These are phyloP conservation scores for Hyphodiscus hymeniophilus DNA, from an alignment of 495 filamentous ascomycete species.

Conservation along the genomic window DNA sequence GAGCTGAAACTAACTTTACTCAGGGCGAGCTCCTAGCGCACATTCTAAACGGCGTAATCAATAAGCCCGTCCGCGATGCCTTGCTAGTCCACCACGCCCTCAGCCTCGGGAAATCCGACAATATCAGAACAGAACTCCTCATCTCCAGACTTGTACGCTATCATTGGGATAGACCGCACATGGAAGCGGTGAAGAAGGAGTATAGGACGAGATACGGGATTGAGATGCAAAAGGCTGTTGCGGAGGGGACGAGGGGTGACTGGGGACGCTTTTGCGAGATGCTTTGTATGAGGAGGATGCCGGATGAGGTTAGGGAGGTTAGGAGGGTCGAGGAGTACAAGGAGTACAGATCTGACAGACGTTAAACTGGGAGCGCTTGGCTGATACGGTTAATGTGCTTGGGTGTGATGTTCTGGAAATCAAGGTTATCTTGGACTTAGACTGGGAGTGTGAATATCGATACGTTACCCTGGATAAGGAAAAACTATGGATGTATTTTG, in stretches of 20 bases:
- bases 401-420: no score
- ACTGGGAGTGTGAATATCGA: no score
- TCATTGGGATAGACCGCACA: slow-evolving; percentile 76
- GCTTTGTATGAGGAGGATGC: slow-evolving; percentile 44
- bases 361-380: no score
- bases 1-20: neutral
- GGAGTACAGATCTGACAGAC: no score
- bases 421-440: no score
- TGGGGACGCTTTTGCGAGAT: slow-evolving; percentile 45
- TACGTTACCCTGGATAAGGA: no score
- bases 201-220: slow-evolving; percentile 65
- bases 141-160: slow-evolving; percentile 72
- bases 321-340: slow-evolving; percentile 12
- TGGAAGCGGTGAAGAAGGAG: slow-evolving; percentile 60
- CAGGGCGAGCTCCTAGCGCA: slow-evolving; percentile 94
- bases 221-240: slow-evolving; percentile 55
- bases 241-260: slow-evolving; percentile 39
- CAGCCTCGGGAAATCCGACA: slow-evolving; percentile 43
- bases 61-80: slow-evolving; percentile 88
- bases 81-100: slow-evolving; percentile 92
- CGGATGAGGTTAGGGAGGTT: slow-evolving; percentile 38
- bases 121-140: slow-evolving; percentile 69
- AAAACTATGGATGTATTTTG: no score
- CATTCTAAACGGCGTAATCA: slow-evolving; percentile 93
- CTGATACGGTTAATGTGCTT: no score